Percentiles rank a stretch among this genome's conserved stretches.
Evolutionary conservation across 192 early-diverging fungal species (phyloP).

Genomic region (Chytriomyces hyalinus): DNA sequence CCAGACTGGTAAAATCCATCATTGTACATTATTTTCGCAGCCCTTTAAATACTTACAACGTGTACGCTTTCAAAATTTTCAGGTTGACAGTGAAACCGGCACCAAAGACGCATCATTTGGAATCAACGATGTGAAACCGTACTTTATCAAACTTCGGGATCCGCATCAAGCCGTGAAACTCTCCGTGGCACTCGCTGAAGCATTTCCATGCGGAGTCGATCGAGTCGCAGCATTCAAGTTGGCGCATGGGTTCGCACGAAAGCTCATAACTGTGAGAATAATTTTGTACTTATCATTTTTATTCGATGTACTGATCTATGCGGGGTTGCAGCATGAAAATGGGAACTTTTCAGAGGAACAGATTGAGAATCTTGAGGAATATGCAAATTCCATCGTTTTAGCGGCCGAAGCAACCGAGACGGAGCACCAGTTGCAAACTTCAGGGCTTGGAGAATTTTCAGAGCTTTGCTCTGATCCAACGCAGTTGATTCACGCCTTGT

Average conservation of each 20-base stretch:
- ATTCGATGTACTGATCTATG: not conserved
- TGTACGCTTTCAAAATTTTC: not conserved
- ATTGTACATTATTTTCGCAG: too few relatives aligned
- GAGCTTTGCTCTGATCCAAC: constrained; percentile 39
- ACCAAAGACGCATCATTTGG: not conserved
- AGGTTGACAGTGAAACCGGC: not conserved
- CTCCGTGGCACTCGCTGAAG: constrained; percentile 55
- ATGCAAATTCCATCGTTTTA: not conserved
- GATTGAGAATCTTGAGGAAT: constrained; percentile 7
- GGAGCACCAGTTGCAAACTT: constrained; percentile 47
- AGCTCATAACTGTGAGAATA: not conserved
- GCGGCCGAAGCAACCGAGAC: constrained; percentile 42
- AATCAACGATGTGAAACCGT: constrained; percentile 58
- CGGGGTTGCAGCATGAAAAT: not conserved
- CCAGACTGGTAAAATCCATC: constrained; percentile 19
- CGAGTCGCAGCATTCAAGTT: constrained; percentile 65
- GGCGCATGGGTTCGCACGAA: constrained; percentile 56
- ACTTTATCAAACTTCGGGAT: constrained; percentile 61
- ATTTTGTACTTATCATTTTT: not conserved
- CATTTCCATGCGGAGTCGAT: constrained; percentile 64
- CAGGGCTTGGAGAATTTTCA: constrained; percentile 35
- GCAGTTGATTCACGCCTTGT: constrained; percentile 46
- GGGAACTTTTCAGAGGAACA: constrained; percentile 16
- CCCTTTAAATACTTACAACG: too few relatives aligned
- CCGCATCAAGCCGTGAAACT: constrained; percentile 57